Percentiles rank a stretch among this genome's conserved stretches.
Evolutionary conservation across 768 basidiomycete species (phyloP).

Genomic region (Hericium rajendrae): DNA sequence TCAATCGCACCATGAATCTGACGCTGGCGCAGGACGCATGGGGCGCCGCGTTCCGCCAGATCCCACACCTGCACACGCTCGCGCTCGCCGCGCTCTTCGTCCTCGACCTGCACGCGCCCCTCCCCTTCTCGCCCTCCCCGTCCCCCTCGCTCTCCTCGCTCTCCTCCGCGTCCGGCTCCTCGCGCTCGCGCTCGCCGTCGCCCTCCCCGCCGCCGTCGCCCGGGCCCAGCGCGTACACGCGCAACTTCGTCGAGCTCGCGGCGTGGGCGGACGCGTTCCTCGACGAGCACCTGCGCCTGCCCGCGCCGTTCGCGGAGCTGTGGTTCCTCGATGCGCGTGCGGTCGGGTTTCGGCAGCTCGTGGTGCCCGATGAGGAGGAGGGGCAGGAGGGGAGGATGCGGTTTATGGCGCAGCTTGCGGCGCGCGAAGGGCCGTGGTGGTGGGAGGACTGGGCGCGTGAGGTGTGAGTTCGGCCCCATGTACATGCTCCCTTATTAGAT

Average conservation of each 20-base stretch:
- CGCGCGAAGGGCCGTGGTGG: background rate
- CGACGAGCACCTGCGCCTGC: conserved; percentile 7
- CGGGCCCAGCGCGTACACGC: conserved; percentile 45
- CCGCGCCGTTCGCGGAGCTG: conserved; percentile 6
- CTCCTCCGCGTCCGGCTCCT: too few relatives aligned
- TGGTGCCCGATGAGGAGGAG: background rate
- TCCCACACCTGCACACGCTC: background rate
- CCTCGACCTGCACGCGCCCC: background rate
- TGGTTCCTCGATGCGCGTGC: conserved; percentile 7
- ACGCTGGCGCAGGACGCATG: background rate
- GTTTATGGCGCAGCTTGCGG: background rate
- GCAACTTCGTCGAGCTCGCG: conserved; percentile 4
- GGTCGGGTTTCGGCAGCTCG: too few relatives aligned
- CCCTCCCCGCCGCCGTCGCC: conserved; percentile 14
- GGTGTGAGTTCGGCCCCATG: background rate
- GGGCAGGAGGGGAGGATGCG: background rate
- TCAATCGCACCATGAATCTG: too few relatives aligned
- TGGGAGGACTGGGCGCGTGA: background rate
- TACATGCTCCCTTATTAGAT: too few relatives aligned
- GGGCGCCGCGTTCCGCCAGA: background rate
- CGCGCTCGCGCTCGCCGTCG: too few relatives aligned
- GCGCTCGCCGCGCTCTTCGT: background rate
- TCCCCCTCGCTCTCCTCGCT: too few relatives aligned
- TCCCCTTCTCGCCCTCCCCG: background rate
- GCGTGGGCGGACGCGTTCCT: conserved; percentile 12